Conservation (phyloP, 208 protist species). For the Leptomonas pyrrhocoris region DNA sequence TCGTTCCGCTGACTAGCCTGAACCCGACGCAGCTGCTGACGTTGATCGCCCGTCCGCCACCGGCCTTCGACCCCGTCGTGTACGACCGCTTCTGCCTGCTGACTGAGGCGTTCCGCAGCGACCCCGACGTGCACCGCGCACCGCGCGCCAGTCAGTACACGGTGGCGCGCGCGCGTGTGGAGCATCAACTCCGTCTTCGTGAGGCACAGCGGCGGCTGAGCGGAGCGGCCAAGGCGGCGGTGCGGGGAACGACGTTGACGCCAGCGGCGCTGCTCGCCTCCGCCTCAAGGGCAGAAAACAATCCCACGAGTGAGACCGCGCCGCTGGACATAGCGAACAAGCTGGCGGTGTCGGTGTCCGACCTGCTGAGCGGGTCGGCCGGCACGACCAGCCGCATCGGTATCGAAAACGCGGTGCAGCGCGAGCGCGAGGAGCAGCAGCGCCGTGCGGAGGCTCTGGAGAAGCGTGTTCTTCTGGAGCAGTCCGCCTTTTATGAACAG, state of each 20-base stretch:
- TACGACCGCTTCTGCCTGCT: slow-evolving; percentile 58
- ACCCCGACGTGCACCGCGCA: slow-evolving; percentile 19
- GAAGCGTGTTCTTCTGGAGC: slow-evolving; percentile 37
- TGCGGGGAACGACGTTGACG: neutral
- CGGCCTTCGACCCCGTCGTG: slow-evolving; percentile 20
- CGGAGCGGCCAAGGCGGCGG: neutral
- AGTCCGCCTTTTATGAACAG: slow-evolving; percentile 56
- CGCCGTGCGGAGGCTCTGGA: slow-evolving; percentile 21
- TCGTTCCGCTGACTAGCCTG: slow-evolving; percentile 50
- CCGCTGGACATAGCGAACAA: too few species aligned
- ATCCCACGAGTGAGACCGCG: too few species aligned
- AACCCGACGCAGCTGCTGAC: slow-evolving; percentile 35
- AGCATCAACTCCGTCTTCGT: slow-evolving; percentile 24
- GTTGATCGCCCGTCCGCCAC: slow-evolving; percentile 33
- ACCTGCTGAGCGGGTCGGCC: slow-evolving; percentile 1
- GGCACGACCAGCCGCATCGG: slow-evolving; percentile 12
- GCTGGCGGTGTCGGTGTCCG: slow-evolving; percentile 4
- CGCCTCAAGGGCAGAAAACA: neutral
- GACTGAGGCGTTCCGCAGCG: slow-evolving; percentile 25
- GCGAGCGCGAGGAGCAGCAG: slow-evolving; percentile 19
- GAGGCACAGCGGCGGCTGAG: neutral
- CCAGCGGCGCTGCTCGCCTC: neutral
- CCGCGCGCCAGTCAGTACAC: slow-evolving; percentile 28
- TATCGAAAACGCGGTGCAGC: slow-evolving; percentile 19
- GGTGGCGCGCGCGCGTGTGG: slow-evolving; percentile 32